Evolutionary conservation across 306 rosid genomes (phyloP), one percentile per base, ranked within the genome.

Genomic region (Hippophae tibetana): DNA sequence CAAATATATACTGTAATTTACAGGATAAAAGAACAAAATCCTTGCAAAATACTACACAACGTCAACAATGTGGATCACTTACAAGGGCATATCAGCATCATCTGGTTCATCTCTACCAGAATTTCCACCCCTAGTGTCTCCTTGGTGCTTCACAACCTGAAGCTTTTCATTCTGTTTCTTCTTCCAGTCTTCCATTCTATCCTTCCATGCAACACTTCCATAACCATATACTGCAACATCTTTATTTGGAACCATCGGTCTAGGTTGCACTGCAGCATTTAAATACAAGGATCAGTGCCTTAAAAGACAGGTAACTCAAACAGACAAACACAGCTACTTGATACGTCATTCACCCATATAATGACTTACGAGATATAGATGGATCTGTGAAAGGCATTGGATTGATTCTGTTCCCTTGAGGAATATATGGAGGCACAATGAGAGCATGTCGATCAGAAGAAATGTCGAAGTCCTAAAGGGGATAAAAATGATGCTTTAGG

Each of bases 121-220:
- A 62, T 54, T 63, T 69, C 87, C 83, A 2, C 73, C 89, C 26
- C 74, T 75, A 53, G 50, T 56, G 11, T 45, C 72, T 18, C 96
- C 99, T 68, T 84, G 85, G 65, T 92, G 99, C 78, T 84, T 86
- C 69, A 88, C 94, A 45, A 92, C 97, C 70, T 92, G 89, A 74
- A 88, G 97, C 62, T 82, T 92, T 42, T 92, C 95, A 75, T 68
- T 76, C 69, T 88, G 99, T 82, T 73, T 84, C 70, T 74, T 88
- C 81, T 80, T 92, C 99, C 99, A 92, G 45, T 86, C 97, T 46
- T 92, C 99, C 99, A 86, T 82, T 57, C 99, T 81, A 53, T 86
- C 99, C 76, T 84, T 92, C 99, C 99, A 92, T 23, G 84, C 86
- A 48, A 92, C 96, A 72, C 97, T 92, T 60, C 99, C 99, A 70